A percentile compares a stretch with the other conserved stretches of the same genome.
These are phyloP conservation scores for Pythium utonaiense DNA, from an alignment of 352 stramenopile species.

Conservation along the genomic window DNA sequence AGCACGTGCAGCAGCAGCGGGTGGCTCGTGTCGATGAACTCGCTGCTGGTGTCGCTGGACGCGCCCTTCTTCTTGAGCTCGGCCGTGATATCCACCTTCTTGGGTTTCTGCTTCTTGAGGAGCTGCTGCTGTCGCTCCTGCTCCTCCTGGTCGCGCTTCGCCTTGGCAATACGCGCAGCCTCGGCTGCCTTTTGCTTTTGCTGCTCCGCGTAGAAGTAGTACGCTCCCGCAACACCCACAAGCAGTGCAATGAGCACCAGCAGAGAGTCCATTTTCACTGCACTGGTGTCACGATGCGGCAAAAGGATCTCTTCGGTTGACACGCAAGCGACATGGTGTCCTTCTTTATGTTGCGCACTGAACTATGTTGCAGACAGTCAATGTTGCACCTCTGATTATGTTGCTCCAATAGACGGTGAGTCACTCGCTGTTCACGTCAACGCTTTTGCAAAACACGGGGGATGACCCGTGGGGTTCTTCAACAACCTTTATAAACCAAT, in stretches of 20 bases:
- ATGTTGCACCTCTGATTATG: neutral
- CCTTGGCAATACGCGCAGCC: slow-evolving; percentile 38
- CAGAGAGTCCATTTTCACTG: slow-evolving; percentile 24
- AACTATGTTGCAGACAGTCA: neutral
- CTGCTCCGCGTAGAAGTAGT: slow-evolving; percentile 62
- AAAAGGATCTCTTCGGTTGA: slow-evolving; percentile 12
- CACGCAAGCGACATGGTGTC: slow-evolving; percentile 12
- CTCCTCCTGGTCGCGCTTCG: slow-evolving; percentile 39
- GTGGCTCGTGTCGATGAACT: slow-evolving; percentile 33
- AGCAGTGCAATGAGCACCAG: slow-evolving; percentile 52
- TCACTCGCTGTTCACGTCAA: slow-evolving; percentile 11
- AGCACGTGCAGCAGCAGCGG: slow-evolving; percentile 40
- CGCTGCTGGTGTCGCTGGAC: slow-evolving; percentile 12
- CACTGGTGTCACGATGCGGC: too few relatives aligned
- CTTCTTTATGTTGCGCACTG: slow-evolving; percentile 10
- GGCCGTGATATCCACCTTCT: slow-evolving; percentile 70
- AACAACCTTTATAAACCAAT: neutral
- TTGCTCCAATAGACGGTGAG: neutral
- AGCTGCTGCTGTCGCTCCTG: slow-evolving; percentile 39
- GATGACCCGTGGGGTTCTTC: slow-evolving; percentile 2
- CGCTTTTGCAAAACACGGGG: neutral
- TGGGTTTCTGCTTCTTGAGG: slow-evolving; percentile 60
- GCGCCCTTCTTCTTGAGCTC: slow-evolving; percentile 64
- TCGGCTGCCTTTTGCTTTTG: slow-evolving; percentile 35
- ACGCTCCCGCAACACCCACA: slow-evolving; percentile 44